These are phyloP conservation scores for Didymella lethalis DNA, from an alignment of 2,329 filamentous ascomycete genomes.

Conservation along the genomic window DNA sequence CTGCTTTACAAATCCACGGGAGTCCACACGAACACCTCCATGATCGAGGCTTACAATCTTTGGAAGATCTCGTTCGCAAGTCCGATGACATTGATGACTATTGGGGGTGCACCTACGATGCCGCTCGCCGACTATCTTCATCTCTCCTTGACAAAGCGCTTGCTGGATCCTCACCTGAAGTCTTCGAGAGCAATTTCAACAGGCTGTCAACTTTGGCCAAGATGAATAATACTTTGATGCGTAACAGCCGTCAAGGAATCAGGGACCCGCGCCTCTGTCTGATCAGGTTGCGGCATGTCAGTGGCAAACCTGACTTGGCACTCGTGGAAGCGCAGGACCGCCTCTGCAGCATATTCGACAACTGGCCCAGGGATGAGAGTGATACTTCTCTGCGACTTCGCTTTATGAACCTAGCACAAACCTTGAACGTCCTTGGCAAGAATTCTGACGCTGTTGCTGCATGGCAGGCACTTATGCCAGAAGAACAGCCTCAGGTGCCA, in stretches of 20 bases:
- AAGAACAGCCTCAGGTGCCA: too few species aligned
- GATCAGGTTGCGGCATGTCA: neutral
- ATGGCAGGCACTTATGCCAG: constrained; percentile 14
- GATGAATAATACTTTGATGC: neutral
- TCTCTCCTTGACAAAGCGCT: neutral
- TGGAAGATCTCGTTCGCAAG: constrained; percentile 4
- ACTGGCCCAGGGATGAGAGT: neutral
- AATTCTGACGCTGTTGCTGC: constrained; percentile 20
- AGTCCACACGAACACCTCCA: neutral
- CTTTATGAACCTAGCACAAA: constrained; percentile 17
- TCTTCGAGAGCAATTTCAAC: neutral
- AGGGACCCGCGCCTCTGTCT: constrained; percentile 2
- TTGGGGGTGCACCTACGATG: neutral
- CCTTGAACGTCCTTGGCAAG: constrained; percentile 16
- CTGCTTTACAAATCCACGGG: constrained; percentile 2
- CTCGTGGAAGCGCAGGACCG: neutral
- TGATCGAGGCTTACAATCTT: constrained; percentile 8
- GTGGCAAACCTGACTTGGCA: neutral
- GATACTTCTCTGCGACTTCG: constrained; percentile 13
- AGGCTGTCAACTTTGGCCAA: neutral
- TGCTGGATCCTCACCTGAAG: too few species aligned
- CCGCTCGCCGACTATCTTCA: neutral
- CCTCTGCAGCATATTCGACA: neutral
- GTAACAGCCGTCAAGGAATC: neutral
- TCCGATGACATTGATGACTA: neutral